phyloP scores from a whole-genome alignment of 192 early-diverging fungal genomes.

The Backusella liffmaniae region DNA sequence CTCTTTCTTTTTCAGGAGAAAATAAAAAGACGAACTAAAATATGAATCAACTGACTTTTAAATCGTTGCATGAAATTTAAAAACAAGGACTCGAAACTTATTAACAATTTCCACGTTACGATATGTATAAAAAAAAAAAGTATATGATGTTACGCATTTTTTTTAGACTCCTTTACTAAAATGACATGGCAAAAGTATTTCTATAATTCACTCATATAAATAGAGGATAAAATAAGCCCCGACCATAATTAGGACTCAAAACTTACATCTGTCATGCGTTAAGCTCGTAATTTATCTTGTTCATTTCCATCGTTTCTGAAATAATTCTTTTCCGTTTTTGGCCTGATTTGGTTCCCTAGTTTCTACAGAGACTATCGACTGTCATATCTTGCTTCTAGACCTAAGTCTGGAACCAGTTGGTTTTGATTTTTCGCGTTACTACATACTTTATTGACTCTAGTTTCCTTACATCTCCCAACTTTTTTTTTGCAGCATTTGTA shows the following conservation, averaged over 20 bases:
- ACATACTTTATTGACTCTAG: not conserved
- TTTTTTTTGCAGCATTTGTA: too few species aligned
- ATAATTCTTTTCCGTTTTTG: not conserved
- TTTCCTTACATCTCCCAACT: not conserved
- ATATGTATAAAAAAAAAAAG: too few species aligned
- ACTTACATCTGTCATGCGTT: too few species aligned
- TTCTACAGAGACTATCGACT: not conserved
- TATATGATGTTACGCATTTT: not conserved
- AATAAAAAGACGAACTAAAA: not conserved
- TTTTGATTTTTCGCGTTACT: not conserved
- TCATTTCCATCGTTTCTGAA: not conserved
- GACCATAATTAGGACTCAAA: too few species aligned
- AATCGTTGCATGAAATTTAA: slow-evolving; percentile 6
- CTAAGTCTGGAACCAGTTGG: not conserved
- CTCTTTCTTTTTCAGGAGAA: slow-evolving; percentile 3
- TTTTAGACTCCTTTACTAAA: not conserved
- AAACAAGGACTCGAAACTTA: not conserved
- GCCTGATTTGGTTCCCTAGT: not conserved
- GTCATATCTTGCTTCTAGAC: not conserved
- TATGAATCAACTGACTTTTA: not conserved
- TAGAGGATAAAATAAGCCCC: not conserved
- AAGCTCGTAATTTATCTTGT: not conserved
- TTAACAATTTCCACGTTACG: too few species aligned
- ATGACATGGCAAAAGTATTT: not conserved
- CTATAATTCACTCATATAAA: not conserved